Conservation (phyloP, 2,329 filamentous ascomycete genomes). For the Calonectria hawksworthii region DNA sequence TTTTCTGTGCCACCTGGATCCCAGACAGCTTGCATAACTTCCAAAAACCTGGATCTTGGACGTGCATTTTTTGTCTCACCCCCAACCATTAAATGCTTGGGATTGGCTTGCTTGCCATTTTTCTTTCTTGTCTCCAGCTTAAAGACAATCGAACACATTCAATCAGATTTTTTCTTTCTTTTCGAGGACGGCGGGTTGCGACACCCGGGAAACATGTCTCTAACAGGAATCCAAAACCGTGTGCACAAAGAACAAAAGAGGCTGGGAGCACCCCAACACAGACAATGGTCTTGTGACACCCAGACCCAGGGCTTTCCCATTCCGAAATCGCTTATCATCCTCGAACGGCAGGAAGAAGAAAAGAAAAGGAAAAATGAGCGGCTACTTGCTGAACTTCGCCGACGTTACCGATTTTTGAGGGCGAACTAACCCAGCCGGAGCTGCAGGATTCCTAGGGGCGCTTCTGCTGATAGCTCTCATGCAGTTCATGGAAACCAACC, state of each 20-base stretch:
- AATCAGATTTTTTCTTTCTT: background rate
- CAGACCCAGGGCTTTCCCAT: background rate
- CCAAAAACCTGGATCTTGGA: background rate
- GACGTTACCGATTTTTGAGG: background rate
- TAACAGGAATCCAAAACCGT: background rate
- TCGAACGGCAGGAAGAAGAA: no score
- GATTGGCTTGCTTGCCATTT: background rate
- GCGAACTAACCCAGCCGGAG: background rate
- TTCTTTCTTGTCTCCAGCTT: background rate
- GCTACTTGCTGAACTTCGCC: background rate
- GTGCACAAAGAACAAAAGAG: background rate
- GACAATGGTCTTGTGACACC: background rate
- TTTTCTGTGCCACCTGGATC: background rate
- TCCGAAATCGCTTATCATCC: background rate
- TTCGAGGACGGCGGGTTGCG: background rate
- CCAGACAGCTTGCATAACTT: conserved; percentile 1
- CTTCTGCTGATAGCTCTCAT: background rate
- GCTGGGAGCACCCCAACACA: background rate
- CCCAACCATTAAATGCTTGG: background rate
- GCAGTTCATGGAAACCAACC: no score
- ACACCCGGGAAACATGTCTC: background rate
- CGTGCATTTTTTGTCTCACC: background rate
- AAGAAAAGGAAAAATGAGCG: no score
- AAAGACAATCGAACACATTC: background rate
- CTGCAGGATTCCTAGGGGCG: background rate